A percentile compares a stretch with the other conserved stretches of the same genome.
These are phyloP conservation scores for Castanea crenata DNA, from an alignment of 306 rosid genomes.

Conservation along the genomic window DNA sequence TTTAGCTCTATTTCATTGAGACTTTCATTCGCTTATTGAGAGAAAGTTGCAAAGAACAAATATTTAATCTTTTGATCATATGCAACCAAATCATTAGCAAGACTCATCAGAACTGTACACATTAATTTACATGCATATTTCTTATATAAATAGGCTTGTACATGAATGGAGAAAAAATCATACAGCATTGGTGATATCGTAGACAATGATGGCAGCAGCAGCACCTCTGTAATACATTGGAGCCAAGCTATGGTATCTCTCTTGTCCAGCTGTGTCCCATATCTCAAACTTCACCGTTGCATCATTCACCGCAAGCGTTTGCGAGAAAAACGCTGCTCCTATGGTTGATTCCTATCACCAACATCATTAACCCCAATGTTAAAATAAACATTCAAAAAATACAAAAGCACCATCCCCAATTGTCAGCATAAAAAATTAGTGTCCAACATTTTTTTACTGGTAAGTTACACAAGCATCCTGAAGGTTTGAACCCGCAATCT, in stretches of 20 bases:
- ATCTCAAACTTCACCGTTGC: conserved; percentile 60
- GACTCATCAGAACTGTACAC: not conserved
- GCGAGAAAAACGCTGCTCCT: conserved; percentile 66
- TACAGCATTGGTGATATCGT: conserved; percentile 55
- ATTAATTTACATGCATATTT: not conserved
- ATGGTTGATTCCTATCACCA: conserved; percentile 56
- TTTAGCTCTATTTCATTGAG: not conserved
- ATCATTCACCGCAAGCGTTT: conserved; percentile 60
- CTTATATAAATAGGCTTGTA: conserved; percentile 12
- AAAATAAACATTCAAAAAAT: conserved; percentile 6
- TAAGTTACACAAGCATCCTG: no score
- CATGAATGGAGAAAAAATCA: conserved; percentile 19
- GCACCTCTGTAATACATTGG: conserved; percentile 75
- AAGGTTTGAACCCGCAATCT: no score
- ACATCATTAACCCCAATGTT: conserved; percentile 14
- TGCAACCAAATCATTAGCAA: not conserved
- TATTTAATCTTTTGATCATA: not conserved
- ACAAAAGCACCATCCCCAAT: not conserved
- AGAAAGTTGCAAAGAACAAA: not conserved
- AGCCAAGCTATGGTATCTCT: conserved; percentile 67
- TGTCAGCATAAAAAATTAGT: not conserved
- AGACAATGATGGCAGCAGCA: conserved; percentile 66
- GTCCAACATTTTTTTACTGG: no score
- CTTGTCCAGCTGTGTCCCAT: conserved; percentile 69
- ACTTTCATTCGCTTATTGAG: not conserved